Conservation (phyloP, 345 rosid species). For the Limnanthes douglasii region DNA sequence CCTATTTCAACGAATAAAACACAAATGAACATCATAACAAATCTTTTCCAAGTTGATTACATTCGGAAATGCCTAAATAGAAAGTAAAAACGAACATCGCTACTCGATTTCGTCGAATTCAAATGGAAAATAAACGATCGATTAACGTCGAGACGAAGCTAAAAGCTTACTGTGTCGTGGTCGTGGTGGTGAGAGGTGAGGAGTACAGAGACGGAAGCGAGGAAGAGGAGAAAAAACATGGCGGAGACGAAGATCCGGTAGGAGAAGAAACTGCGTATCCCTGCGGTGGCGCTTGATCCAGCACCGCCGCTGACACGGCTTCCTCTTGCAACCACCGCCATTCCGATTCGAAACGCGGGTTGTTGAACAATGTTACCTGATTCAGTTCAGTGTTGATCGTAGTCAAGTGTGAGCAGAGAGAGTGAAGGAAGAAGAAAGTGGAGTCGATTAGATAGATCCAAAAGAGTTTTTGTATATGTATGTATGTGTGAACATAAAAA, state of each 20-base stretch:
- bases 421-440: too few species aligned
- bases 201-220: conserved; percentile 62
- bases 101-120: conserved; percentile 6
- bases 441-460: too few species aligned
- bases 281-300: conserved; percentile 29
- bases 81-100: background rate
- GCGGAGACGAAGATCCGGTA: conserved; percentile 82
- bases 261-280: conserved; percentile 49
- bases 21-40: background rate
- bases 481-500: too few species aligned
- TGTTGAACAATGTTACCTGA: too few species aligned
- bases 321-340: conserved; percentile 79
- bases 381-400: too few species aligned
- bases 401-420: too few species aligned
- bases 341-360: conserved; percentile 13
- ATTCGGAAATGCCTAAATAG: conserved; percentile 5
- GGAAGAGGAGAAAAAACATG: conserved; percentile 60
- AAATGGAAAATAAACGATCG: background rate
- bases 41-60: background rate
- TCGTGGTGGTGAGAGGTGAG: conserved; percentile 39
- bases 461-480: too few species aligned
- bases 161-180: conserved; percentile 31
- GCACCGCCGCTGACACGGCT: conserved; percentile 41
- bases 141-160: conserved; percentile 1
- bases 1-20: background rate